phyloP scores from a whole-genome alignment of 371 early-diverging fungal genomes.

The Rhizopus sp. region DNA sequence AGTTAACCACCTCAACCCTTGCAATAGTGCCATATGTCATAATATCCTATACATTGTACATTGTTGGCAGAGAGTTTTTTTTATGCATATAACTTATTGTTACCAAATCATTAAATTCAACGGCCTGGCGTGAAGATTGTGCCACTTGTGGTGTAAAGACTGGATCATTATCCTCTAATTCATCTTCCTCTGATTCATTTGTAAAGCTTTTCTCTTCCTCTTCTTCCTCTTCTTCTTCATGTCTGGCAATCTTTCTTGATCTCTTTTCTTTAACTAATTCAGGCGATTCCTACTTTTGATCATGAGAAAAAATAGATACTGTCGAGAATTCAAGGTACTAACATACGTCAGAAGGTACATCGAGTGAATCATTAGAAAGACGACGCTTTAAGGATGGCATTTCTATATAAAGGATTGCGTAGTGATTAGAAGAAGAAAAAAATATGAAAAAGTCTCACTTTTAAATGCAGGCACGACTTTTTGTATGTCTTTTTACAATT shows the following conservation, averaged over 20 bases:
- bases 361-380: too few relatives aligned
- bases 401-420: too few relatives aligned
- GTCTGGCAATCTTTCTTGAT: constrained; percentile 4
- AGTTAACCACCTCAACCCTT: constrained; percentile 80
- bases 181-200: constrained; percentile 2
- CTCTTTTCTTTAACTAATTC: not conserved
- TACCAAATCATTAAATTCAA: constrained; percentile 10
- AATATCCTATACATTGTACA: constrained; percentile 28
- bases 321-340: too few relatives aligned
- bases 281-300: not conserved
- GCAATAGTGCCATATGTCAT: constrained; percentile 77
- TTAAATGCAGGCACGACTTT: too few relatives aligned
- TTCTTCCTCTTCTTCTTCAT: constrained; percentile 4
- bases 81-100: constrained; percentile 1
- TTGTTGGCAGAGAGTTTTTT: not conserved
- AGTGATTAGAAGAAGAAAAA: not conserved
- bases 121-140: not conserved
- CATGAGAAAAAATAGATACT: too few relatives aligned
- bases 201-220: constrained; percentile 6
- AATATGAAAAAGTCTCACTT: too few relatives aligned
- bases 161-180: not conserved
- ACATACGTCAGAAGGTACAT: too few relatives aligned
- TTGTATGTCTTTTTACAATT: too few relatives aligned
- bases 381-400: too few relatives aligned
- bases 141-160: not conserved